phyloP scores from a whole-genome alignment of 176 grass and related monocot species.

The Miscanthus lutarioriparius region DNA sequence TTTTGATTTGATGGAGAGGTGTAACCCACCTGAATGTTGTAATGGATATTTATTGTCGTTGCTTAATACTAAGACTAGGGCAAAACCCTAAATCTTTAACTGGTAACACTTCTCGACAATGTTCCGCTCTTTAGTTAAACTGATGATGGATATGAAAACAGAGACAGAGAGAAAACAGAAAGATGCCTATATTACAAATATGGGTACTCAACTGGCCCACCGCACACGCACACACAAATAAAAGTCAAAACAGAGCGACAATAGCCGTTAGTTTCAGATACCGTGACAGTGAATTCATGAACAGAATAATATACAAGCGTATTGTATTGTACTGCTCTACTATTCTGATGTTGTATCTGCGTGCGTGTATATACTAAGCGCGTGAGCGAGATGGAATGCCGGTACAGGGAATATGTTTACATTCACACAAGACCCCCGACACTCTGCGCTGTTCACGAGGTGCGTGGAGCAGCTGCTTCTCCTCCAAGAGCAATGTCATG shows the following conservation, averaged over 20 bases:
- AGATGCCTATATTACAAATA: too few relatives aligned
- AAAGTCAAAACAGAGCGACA: background rate
- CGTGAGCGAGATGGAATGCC: background rate
- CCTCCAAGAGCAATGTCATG: background rate
- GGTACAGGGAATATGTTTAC: background rate
- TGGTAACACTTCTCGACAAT: too few relatives aligned
- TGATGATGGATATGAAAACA: too few relatives aligned
- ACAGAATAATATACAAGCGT: background rate
- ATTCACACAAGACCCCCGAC: background rate
- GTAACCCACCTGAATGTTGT: too few relatives aligned
- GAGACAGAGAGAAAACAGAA: too few relatives aligned
- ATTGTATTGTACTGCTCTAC: background rate
- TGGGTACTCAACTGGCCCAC: background rate
- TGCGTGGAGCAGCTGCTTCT: background rate
- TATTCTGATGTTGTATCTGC: background rate
- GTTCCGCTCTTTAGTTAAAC: too few relatives aligned
- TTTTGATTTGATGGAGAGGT: too few relatives aligned
- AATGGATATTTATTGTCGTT: too few relatives aligned
- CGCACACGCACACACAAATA: background rate
- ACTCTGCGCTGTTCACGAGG: conserved; percentile 39
- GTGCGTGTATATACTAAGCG: background rate
- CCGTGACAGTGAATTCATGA: background rate
- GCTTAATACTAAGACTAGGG: too few relatives aligned
- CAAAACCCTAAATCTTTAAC: too few relatives aligned
- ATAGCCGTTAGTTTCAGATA: background rate